phyloP scores from a whole-genome alignment of 1,284 basidiomycete species.

The Afroboletus lepidellus region DNA sequence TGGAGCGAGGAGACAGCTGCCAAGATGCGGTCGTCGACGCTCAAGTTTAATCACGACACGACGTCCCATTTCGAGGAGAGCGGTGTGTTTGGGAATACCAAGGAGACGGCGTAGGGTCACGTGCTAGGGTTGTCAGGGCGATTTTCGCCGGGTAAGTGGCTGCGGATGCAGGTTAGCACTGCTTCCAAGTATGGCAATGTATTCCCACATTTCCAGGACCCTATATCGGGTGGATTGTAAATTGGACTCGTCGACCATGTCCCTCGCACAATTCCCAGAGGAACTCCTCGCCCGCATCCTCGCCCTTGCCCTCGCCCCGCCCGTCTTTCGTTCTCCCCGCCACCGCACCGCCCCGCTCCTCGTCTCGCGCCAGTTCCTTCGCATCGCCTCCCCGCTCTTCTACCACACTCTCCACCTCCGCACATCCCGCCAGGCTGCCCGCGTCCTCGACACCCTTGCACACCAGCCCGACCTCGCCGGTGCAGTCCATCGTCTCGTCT shows the following conservation, averaged over 20 bases:
- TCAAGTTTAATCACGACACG: constrained; percentile 13
- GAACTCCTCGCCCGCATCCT: constrained; percentile 56
- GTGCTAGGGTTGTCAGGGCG: too few relatives aligned
- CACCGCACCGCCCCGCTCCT: constrained; percentile 43
- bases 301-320: constrained; percentile 36
- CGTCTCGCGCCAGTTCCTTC: constrained; percentile 47
- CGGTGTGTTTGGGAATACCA: background rate
- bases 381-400: constrained; percentile 52
- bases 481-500: constrained; percentile 40
- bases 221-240: constrained; percentile 18
- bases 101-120: constrained; percentile 2
- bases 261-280: constrained; percentile 48
- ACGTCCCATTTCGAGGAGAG: background rate
- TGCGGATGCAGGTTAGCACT: too few relatives aligned
- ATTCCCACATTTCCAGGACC: too few relatives aligned
- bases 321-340: constrained; percentile 28
- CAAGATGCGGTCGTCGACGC: constrained; percentile 1
- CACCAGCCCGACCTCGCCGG: constrained; percentile 37
- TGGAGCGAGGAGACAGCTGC: constrained; percentile 18
- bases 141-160: too few relatives aligned
- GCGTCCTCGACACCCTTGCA: constrained; percentile 40
- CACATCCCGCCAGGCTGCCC: constrained; percentile 37
- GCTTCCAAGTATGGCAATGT: too few relatives aligned
- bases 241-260: constrained; percentile 16
- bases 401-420: constrained; percentile 48